Percentiles rank a stretch among this genome's conserved stretches.
Evolutionary conservation across 768 basidiomycete species (phyloP).

Genomic region (Suillus subalutaceus): DNA sequence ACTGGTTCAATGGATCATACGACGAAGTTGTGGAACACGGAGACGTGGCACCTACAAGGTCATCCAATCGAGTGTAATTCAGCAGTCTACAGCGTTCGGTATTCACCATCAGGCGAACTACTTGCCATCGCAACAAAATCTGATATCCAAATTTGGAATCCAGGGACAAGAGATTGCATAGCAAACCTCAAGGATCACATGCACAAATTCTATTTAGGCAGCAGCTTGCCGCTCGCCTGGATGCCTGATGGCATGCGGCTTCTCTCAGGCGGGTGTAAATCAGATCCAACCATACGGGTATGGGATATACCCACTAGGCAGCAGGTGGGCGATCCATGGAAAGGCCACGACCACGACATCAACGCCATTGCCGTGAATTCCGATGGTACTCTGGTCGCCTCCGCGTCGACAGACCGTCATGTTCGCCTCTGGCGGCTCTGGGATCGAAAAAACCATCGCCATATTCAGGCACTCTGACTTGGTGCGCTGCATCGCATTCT

Average conservation of each 20-base stretch:
- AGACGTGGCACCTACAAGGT: background rate
- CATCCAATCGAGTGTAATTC: background rate
- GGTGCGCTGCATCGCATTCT: background rate
- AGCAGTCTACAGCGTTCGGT: background rate
- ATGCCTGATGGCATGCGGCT: background rate
- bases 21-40: no score
- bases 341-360: background rate
- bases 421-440: background rate
- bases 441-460: background rate
- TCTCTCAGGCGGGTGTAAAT: background rate
- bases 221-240: background rate
- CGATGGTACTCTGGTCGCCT: background rate
- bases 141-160: background rate
- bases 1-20: no score
- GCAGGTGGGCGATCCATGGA: background rate
- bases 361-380: background rate
- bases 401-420: background rate
- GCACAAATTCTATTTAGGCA: no score
- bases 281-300: background rate
- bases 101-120: background rate
- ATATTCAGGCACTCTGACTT: background rate
- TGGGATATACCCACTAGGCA: background rate
- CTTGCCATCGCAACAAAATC: background rate
- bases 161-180: background rate
- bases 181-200: background rate